phyloP scores from a whole-genome alignment of 768 basidiomycete species.

The Cyclocybe aegerita region DNA sequence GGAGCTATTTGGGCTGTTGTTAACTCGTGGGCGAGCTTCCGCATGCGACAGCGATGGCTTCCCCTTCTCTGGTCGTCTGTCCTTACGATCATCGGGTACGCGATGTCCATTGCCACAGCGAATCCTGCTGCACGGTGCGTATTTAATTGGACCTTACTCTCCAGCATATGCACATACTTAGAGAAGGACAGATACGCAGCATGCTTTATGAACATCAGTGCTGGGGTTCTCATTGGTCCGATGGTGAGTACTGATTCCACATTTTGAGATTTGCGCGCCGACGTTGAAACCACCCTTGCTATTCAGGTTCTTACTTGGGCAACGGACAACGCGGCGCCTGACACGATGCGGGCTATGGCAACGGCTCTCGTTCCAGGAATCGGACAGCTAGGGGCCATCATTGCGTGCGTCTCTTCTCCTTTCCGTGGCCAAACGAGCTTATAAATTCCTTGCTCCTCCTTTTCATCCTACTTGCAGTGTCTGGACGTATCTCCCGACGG shows the following conservation, averaged over 20 bases:
- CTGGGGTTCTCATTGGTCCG: slow-evolving; percentile 33
- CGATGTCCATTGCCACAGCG: slow-evolving; percentile 36
- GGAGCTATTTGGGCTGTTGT: slow-evolving; percentile 36
- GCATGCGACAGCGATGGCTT: slow-evolving; percentile 27
- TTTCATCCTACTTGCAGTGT: slow-evolving; percentile 23
- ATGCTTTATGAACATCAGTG: slow-evolving; percentile 39
- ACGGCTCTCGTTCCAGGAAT: slow-evolving; percentile 42
- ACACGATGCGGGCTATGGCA: slow-evolving; percentile 42
- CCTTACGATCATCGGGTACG: slow-evolving; percentile 39
- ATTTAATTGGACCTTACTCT: slow-evolving; percentile 7
- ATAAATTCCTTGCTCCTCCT: background rate
- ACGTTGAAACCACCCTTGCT: background rate
- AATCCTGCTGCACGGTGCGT: slow-evolving; percentile 31
- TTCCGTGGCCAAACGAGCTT: background rate
- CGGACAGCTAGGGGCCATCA: slow-evolving; percentile 40
- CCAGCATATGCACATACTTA: slow-evolving; percentile 2
- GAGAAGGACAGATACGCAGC: slow-evolving; percentile 35
- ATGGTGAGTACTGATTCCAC: slow-evolving; percentile 8
- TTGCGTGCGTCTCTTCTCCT: slow-evolving; percentile 30
- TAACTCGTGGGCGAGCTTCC: slow-evolving; percentile 30
- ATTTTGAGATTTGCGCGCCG: background rate
- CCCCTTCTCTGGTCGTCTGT: slow-evolving; percentile 30
- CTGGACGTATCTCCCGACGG: slow-evolving; percentile 43
- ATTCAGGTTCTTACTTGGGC: slow-evolving; percentile 40
- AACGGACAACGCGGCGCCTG: slow-evolving; percentile 45